Evolutionary conservation across 495 filamentous ascomycete genomes (phyloP).

Genomic region (Cercophora samala): DNA sequence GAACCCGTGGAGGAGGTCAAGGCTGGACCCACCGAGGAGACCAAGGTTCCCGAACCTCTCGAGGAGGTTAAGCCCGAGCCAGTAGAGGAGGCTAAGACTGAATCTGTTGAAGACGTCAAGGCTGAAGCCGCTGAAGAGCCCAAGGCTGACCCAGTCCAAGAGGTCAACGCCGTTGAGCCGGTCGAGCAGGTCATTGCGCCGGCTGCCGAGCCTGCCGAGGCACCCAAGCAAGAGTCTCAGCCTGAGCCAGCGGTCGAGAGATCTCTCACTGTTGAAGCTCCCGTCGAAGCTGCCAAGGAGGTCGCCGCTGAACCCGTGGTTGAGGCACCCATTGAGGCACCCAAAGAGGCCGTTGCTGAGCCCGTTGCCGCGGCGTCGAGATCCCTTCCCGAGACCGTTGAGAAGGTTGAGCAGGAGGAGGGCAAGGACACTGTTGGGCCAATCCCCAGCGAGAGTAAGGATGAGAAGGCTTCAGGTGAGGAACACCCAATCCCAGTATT

Average conservation of each 20-base stretch:
- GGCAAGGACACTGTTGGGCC: conserved; percentile 37
- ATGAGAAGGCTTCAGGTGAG: conserved; percentile 41
- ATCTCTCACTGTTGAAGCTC: background rate
- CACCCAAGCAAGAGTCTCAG: conserved; percentile 11
- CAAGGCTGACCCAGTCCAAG: conserved; percentile 12
- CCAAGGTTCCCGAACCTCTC: background rate
- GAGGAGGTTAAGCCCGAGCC: conserved; percentile 4
- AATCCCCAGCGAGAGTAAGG: conserved; percentile 35
- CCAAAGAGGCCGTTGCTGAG: conserved; percentile 17
- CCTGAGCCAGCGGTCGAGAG: background rate
- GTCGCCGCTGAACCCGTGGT: conserved; percentile 16
- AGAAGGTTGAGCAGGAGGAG: conserved; percentile 30
- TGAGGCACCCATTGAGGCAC: conserved; percentile 15
- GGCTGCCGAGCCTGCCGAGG: conserved; percentile 10
- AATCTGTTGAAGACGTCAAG: conserved; percentile 19
- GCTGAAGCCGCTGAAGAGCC: conserved; percentile 10
- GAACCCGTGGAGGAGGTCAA: conserved; percentile 13
- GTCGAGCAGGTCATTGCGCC: conserved; percentile 9
- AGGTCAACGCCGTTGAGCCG: conserved; percentile 4
- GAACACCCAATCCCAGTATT: conserved; percentile 33
- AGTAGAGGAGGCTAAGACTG: conserved; percentile 6
- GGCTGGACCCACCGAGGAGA: conserved; percentile 8
- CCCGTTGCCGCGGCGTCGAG: background rate
- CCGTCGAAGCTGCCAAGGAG: conserved; percentile 17
- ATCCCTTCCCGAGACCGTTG: background rate